Evolutionary conservation across 2,329 filamentous ascomycete genomes (phyloP), one percentile per base, ranked within the genome.

Genomic region (Fusarium incarnatum): DNA sequence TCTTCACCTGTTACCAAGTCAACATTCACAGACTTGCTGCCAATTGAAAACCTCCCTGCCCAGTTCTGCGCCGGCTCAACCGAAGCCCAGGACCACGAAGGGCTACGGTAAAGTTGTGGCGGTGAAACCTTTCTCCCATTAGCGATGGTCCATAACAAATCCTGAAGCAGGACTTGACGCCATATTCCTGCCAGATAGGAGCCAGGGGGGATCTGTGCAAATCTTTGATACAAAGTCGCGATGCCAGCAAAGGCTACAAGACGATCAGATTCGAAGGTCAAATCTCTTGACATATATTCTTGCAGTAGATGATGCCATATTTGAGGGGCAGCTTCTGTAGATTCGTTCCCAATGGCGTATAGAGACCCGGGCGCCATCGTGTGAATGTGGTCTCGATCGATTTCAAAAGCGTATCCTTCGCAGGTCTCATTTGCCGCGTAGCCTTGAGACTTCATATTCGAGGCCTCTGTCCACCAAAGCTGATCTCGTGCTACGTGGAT

Each of bases 21-120:
- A 6, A 30, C 15, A 37, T 54, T 59, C 20, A 70, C 42, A 12
- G 47, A 41, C n/a, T 23, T 55, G 13, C 25, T 64, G 12, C 63
- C 55, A 12, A 70, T 61, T 3, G 47, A 20, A 25, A 65, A 65
- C 8, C 37, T 68, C 8, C 56, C 60, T 6, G 25, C 30, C 18
- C 37, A 27, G 4, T 48, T 46, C 15, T 46, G 57, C 11, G 49
- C 56, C 46, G 64, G 64, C 28, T 71, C 68, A 12, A 61, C 64
- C 16, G 68, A 71, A 16, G 68, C 64, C 68, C 68, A 71, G 1
- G 68, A 71, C 68, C 68, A 71, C 3, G 68, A 71, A n/a, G 68
- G 68, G 12, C 57, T 64, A n/a, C 64, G 68, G n/a, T 71, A 71
- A 6, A 65, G 28, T 18, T 69, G 68, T 6, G 68, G 68, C 2